These are phyloP conservation scores for Auricularia cornea DNA, from an alignment of 768 basidiomycete genomes.

Conservation along the genomic window DNA sequence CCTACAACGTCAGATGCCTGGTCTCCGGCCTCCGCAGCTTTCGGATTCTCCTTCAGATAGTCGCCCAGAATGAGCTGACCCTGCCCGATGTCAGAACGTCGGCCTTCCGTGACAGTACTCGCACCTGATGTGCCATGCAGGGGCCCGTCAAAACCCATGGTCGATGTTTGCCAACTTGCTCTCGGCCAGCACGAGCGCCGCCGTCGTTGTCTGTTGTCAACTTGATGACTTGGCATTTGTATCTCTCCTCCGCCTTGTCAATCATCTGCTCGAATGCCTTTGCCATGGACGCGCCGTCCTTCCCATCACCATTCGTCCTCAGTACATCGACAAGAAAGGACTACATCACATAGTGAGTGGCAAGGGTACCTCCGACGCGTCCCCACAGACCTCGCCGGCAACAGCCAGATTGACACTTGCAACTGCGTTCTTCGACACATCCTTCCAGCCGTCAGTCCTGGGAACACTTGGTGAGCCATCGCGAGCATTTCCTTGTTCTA, in stretches of 20 bases:
- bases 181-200: neutral
- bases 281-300: neutral
- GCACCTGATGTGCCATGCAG: neutral
- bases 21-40: neutral
- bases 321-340: neutral
- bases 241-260: neutral
- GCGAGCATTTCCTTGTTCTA: neutral
- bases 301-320: neutral
- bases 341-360: neutral
- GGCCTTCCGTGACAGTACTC: neutral
- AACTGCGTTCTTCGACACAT: neutral
- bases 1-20: neutral
- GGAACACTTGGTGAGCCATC: neutral
- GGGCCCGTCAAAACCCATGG: neutral
- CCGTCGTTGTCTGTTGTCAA: neutral
- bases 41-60: neutral
- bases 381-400: neutral
- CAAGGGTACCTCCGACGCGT: neutral
- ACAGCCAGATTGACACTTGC: neutral
- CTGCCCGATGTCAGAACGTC: neutral
- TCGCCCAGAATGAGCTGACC: neutral
- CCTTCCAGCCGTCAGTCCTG: neutral
- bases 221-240: neutral
- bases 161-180: neutral
- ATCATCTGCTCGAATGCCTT: neutral